These are phyloP conservation scores for Suillus sp. DNA, from an alignment of 768 basidiomycete genomes.

Conservation along the genomic window DNA sequence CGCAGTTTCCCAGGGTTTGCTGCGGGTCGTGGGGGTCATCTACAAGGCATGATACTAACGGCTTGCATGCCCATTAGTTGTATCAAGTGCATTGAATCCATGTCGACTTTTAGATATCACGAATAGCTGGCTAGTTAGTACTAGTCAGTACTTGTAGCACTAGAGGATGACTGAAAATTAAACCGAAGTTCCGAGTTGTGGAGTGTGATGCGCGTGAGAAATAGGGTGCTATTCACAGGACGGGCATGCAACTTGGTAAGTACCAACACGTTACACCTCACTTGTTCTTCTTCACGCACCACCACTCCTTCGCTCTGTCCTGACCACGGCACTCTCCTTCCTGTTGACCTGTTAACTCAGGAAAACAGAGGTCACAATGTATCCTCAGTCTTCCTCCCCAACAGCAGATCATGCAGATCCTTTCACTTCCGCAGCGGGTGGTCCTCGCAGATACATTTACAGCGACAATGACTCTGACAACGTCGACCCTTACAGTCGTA, in stretches of 20 bases:
- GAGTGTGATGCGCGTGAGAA: conserved; percentile 28
- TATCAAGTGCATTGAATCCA: background rate
- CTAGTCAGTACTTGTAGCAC: background rate
- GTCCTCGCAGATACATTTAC: conserved; percentile 48
- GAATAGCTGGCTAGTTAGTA: background rate
- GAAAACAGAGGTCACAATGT: conserved; percentile 34
- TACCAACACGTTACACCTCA: conserved; percentile 6
- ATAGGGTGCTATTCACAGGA: conserved; percentile 18
- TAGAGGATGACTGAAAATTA: background rate
- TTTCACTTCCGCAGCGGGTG: conserved; percentile 48
- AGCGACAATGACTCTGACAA: conserved; percentile 80
- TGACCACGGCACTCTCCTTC: conserved; percentile 17
- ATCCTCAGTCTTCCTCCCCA: conserved; percentile 57
- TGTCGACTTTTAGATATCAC: background rate
- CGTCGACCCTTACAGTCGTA: conserved; percentile 58
- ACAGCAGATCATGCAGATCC: conserved; percentile 69
- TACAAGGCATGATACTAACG: background rate
- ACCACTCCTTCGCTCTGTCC: conserved; percentile 20
- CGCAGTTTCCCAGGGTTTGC: background rate
- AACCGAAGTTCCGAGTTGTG: conserved; percentile 25
- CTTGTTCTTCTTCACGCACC: conserved; percentile 4
- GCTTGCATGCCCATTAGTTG: background rate
- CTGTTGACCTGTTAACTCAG: conserved; percentile 18
- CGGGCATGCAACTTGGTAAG: conserved; percentile 2
- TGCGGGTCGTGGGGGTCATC: background rate